These are phyloP conservation scores for Thelonectria olida DNA, from an alignment of 2,329 filamentous ascomycete species.

Conservation along the genomic window DNA sequence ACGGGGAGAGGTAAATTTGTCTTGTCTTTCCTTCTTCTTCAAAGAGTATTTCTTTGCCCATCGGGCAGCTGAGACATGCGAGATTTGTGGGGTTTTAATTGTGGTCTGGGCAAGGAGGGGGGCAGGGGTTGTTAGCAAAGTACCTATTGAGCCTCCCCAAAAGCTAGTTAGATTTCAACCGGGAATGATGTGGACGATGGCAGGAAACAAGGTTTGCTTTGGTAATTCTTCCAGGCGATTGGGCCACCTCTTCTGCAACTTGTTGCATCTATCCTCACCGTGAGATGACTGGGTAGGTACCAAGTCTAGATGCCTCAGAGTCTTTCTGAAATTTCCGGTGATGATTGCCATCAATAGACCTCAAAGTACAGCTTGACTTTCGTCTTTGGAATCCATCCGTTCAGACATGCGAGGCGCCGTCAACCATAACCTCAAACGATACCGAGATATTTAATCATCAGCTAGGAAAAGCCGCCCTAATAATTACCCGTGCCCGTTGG, in stretches of 20 bases:
- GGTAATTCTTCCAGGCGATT: neutral
- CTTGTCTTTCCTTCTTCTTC: neutral
- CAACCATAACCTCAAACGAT: too few relatives aligned
- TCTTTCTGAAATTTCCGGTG: too few relatives aligned
- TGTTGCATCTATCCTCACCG: neutral
- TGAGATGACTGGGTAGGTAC: neutral
- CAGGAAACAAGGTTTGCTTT: neutral
- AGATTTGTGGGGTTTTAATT: conserved; percentile 10
- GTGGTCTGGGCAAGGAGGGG: neutral
- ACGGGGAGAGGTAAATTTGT: too few relatives aligned
- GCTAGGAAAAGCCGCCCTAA: conserved; percentile 11
- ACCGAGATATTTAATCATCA: conserved; percentile 7
- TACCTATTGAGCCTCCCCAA: too few relatives aligned
- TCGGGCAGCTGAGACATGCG: neutral
- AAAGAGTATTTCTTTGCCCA: neutral
- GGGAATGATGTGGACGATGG: conserved; percentile 1
- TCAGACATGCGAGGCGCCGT: too few relatives aligned
- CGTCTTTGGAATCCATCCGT: too few relatives aligned
- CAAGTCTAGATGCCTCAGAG: too few relatives aligned
- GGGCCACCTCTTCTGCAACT: too few relatives aligned
- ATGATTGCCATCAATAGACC: too few relatives aligned
- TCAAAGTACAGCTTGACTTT: too few relatives aligned
- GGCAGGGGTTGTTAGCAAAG: conserved; percentile 1
- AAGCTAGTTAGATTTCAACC: neutral
- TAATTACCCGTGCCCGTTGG: conserved; percentile 26